These are phyloP conservation scores for Ophiostoma ulmi DNA, from an alignment of 2,329 filamentous ascomycete genomes.

Conservation along the genomic window DNA sequence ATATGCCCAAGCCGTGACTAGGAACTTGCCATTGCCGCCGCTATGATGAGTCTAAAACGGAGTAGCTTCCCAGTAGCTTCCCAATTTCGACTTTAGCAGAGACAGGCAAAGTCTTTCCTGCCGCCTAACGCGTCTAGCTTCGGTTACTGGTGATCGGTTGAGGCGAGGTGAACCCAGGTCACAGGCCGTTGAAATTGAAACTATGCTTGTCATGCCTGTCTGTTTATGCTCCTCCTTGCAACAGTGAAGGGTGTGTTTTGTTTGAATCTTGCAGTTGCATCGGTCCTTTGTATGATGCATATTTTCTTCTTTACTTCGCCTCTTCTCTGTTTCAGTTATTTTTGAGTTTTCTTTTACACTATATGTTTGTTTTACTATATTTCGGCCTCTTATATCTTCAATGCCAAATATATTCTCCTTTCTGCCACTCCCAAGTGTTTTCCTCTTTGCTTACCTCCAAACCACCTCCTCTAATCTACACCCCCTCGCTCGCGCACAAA, in stretches of 20 bases:
- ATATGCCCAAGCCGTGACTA: background rate
- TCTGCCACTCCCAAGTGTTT: too few relatives aligned
- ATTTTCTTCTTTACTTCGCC: too few relatives aligned
- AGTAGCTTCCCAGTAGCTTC: background rate
- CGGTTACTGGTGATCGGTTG: constrained; percentile 7
- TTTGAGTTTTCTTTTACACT: too few relatives aligned
- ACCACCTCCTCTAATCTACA: background rate
- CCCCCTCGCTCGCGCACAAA: background rate
- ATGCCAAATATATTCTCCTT: too few relatives aligned
- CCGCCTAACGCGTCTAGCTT: background rate
- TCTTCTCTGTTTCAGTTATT: too few relatives aligned
- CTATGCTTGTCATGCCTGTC: background rate
- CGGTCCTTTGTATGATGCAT: background rate
- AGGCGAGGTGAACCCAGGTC: constrained; percentile 13
- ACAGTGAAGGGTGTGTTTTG: too few relatives aligned
- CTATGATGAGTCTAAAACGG: background rate
- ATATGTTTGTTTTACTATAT: too few relatives aligned
- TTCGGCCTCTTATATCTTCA: too few relatives aligned
- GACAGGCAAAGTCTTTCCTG: too few relatives aligned
- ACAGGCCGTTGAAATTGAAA: background rate
- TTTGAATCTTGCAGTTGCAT: background rate
- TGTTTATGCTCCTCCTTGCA: background rate
- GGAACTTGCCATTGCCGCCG: background rate
- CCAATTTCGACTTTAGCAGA: background rate
- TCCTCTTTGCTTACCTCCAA: too few relatives aligned